Evolutionary conservation across 192 early-diverging fungal species (phyloP).

Genomic region (Chytriomyces sp.): DNA sequence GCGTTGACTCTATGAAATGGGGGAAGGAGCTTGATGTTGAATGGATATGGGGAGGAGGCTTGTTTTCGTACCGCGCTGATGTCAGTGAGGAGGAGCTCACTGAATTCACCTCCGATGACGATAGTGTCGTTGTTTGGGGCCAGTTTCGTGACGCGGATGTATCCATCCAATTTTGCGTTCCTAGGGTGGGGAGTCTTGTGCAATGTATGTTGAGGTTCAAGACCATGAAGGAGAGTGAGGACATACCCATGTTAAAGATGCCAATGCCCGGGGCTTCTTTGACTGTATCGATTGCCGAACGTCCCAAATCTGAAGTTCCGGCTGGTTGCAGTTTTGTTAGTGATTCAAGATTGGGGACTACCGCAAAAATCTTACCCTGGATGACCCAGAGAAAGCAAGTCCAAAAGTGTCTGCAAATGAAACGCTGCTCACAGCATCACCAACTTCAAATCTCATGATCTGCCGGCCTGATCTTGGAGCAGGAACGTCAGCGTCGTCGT

Average conservation of each 20-base stretch:
- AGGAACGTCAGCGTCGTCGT: too few species aligned
- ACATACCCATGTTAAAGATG: neutral
- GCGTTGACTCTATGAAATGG: neutral
- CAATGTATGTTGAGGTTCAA: neutral
- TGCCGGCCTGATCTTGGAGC: too few species aligned
- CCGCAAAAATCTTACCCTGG: neutral
- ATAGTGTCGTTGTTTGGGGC: neutral
- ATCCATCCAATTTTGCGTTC: neutral
- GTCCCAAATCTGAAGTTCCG: neutral
- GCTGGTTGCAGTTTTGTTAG: neutral
- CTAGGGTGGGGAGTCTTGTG: neutral
- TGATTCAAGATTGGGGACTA: neutral
- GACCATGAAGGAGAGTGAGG: neutral
- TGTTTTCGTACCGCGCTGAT: neutral
- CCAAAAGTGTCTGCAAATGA: neutral
- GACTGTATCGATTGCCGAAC: neutral
- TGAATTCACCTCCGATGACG: neutral
- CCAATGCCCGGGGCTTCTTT: neutral
- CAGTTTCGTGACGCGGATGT: neutral
- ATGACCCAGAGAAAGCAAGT: neutral
- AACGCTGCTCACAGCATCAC: neutral
- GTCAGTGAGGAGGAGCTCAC: neutral
- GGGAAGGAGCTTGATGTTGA: too few species aligned
- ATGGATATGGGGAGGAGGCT: too few species aligned
- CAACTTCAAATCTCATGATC: neutral